Percentiles rank a stretch among this genome's conserved stretches.
Evolutionary conservation across 2,329 filamentous ascomycete genomes (phyloP).

Genomic region (Claviceps citrina): DNA sequence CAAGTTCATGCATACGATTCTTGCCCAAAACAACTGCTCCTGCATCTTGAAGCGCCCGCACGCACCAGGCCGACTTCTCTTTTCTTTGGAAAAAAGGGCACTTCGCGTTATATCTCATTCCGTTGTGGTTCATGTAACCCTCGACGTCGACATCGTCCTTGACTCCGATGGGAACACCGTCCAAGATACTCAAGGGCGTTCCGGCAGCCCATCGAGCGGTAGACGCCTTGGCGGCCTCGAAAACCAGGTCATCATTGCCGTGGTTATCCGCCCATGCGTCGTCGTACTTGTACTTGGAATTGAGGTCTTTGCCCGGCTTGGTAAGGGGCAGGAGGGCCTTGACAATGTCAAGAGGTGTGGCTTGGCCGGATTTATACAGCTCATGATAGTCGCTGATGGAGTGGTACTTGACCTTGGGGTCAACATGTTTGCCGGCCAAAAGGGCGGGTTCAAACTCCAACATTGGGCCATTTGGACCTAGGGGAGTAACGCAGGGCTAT

Average conservation of each 20-base stretch:
- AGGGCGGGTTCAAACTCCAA: conserved; percentile 28
- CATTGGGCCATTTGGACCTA: conserved; percentile 23
- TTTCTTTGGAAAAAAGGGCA: conserved; percentile 33
- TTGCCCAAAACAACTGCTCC: conserved; percentile 65
- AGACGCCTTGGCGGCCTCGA: conserved; percentile 55
- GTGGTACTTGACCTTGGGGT: conserved; percentile 40
- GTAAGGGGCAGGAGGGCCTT: conserved; percentile 59
- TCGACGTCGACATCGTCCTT: conserved; percentile 67
- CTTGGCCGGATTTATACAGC: conserved; percentile 51
- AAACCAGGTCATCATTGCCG: conserved; percentile 38
- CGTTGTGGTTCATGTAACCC: conserved; percentile 53
- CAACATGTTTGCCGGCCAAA: conserved; percentile 23
- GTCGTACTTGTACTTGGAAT: conserved; percentile 52
- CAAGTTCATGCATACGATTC: conserved; percentile 67
- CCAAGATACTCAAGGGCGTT: conserved; percentile 50
- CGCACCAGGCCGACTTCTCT: conserved; percentile 51
- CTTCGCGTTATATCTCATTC: conserved; percentile 44
- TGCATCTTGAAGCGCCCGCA: conserved; percentile 53
- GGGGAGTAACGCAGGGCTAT: conserved; percentile 42
- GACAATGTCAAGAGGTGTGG: conserved; percentile 58
- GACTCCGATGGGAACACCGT: conserved; percentile 69
- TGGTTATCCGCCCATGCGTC: conserved; percentile 58
- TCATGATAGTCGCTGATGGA: conserved; percentile 63
- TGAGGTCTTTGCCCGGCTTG: conserved; percentile 36
- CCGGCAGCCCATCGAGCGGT: conserved; percentile 56